Evolutionary conservation across 257 asterid species (phyloP), one percentile per base, ranked within the genome.

Genomic region (Capsicum pubescens): DNA sequence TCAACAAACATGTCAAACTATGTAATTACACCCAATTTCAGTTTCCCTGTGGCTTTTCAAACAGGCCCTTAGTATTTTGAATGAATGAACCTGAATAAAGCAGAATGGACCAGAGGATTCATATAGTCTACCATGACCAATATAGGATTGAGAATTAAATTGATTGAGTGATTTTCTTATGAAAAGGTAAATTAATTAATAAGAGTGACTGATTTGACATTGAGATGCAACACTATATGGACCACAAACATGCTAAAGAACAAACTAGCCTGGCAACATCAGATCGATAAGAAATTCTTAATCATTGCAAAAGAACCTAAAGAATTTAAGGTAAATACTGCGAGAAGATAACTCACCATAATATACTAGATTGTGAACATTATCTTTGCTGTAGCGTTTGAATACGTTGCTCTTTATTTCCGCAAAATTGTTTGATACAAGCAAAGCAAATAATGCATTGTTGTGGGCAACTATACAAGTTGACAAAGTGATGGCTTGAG

Each of bases 381-480:
- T 95, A 72, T 92, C 99, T 92, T 92, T 95, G 93, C 97, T 95
- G 84, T 87, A 95, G 58, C 98, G 98, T 84, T 97, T 95, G 88
- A 97, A 97, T 76, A 95, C 99, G 2, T 92, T 95, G 91, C 99
- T 93, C 84, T 97, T 97, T 55, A 97, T 97, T 93, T 97, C 99
- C 13, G 97, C 95, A 88, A 97, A 97, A 89, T 97, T 97, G 94
- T 93, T 97, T 11, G 99, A 95, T 81, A 97, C 94, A n/a, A 97
- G 96, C 95, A 97, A 91, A 63, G 98, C 97, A 83, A 95, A 92
- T 83, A 97, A 89, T 69, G 98, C 96, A 80, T 97, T 97, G 76
- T 97, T 97, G 85, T 95, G 99, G 86, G 99, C 94, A 93, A 95
- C 98, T 89, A 97, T 95, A 86, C 99, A 97, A 17, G 98, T 93